Base-by-base conservation (phyloP, 2,329 filamentous ascomycete genomes). In the Fusarium decemcellulare region DNA sequence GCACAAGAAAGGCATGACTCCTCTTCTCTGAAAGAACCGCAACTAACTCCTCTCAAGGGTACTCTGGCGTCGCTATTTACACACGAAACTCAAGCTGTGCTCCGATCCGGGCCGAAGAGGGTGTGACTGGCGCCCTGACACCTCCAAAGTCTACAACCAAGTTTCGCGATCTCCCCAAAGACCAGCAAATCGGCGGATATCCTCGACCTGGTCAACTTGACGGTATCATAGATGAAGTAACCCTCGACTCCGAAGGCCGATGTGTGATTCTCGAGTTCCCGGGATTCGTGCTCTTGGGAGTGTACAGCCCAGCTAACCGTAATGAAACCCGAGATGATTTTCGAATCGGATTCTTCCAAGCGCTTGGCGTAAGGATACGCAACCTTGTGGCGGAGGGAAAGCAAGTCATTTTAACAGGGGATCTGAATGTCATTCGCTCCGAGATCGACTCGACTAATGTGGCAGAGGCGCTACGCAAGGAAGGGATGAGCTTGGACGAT, bases 31-130 rank as follows among this genome's bases (percentile, higher is more conserved):
- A 9, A 11, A 4, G 9, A 11, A 23, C 23, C 40, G 8, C 23
- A 15, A 34, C 67, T 67, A 44, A 62, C 50, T 18, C 32, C 10
- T 7, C 18, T 1, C 14, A 57, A 97, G 94, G 96, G 27, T 99
- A 98, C 78, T 97, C 95, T 29, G 96, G 96, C 2, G 95, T 99
- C 2, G 96, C 92, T 5, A 94, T 99, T 37, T 99, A 98, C 81
- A 98, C 95, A 1, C 89, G 94, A n/a, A 96, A 93, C 76, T 87
- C 92, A 5, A 91, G 88, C 37, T 98, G 96, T 79, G 89, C 91
- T 5, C 96, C 96, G 0, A 93, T 98, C 29, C 90, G 92, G 64
- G 95, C 95, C 5, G 96, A 99, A 81, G 95, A 98, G 82, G 96
- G 96, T n/a, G 86, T 99, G 57, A 92, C 94, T 0, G 96, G 96